phyloP scores from a whole-genome alignment of 768 basidiomycete species.

The Gyrodon lividus region DNA sequence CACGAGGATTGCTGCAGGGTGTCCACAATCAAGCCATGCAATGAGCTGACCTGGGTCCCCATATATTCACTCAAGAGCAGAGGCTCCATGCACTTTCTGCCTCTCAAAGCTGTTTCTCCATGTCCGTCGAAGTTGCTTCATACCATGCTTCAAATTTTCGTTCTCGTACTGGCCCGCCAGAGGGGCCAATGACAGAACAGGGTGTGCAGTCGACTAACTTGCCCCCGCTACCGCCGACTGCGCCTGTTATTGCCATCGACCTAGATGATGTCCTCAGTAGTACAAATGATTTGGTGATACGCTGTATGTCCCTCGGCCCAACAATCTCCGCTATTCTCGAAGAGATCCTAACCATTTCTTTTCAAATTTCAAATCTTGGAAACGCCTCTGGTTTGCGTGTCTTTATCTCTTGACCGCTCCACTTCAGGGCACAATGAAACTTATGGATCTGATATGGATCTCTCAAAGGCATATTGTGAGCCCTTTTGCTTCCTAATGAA shows the following conservation, averaged over 20 bases:
- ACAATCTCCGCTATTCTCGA: background rate
- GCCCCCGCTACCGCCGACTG: constrained; percentile 17
- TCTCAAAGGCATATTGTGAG: constrained; percentile 58
- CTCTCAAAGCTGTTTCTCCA: background rate
- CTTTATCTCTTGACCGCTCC: background rate
- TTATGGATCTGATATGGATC: constrained; percentile 54
- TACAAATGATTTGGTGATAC: constrained; percentile 50
- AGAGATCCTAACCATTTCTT: background rate
- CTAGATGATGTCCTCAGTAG: constrained; percentile 61
- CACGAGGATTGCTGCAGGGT: background rate
- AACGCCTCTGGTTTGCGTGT: background rate
- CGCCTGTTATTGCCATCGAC: constrained; percentile 55
- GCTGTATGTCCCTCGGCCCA: constrained; percentile 45
- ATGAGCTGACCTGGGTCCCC: background rate
- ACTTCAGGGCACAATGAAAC: constrained; percentile 57
- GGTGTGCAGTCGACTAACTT: background rate
- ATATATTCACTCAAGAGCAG: background rate
- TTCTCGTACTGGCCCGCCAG: background rate
- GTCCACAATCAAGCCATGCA: background rate
- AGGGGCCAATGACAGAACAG: background rate
- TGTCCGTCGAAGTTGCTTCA: background rate
- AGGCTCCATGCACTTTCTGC: background rate
- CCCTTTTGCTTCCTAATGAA: background rate
- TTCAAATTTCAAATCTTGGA: no score
- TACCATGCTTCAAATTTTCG: background rate